phyloP scores from a whole-genome alignment of 176 grass and related monocot species.

The Oryza meyeriana region DNA sequence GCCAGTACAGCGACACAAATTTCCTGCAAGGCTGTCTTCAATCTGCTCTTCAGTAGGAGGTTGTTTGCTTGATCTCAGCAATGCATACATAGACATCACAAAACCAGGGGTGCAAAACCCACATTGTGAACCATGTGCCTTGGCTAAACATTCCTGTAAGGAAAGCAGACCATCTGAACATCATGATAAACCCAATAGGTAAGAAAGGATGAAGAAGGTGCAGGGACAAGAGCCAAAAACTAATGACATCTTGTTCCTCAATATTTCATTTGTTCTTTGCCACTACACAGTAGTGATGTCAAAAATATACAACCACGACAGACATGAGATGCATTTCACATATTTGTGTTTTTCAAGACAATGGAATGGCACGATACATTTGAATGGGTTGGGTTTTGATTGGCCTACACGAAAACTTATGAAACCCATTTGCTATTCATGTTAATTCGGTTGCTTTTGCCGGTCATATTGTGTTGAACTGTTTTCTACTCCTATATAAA shows the following conservation, averaged over 20 bases:
- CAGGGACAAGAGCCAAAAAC: neutral
- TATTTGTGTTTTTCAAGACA: neutral
- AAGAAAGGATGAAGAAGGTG: neutral
- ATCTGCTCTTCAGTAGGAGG: conserved; percentile 84
- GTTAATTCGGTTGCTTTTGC: neutral
- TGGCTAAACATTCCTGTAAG: conserved; percentile 80
- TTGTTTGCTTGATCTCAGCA: conserved; percentile 79
- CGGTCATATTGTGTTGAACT: neutral
- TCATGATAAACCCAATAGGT: neutral
- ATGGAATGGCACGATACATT: neutral
- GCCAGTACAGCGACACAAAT: conserved; percentile 96
- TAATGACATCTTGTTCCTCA: conserved; percentile 15
- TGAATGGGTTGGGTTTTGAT: neutral
- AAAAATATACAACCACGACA: conserved; percentile 1
- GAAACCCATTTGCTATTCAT: conserved; percentile 4
- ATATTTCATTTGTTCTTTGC: neutral
- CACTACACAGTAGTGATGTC: neutral
- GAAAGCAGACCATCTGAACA: conserved; percentile 4
- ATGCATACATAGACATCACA: conserved; percentile 95
- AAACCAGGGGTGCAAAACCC: conserved; percentile 99
- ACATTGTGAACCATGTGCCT: conserved; percentile 94
- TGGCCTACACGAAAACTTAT: neutral
- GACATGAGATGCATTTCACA: neutral
- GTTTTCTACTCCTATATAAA: neutral
- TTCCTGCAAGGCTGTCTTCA: conserved; percentile 90